Percentiles rank a stretch among this genome's conserved stretches.
Evolutionary conservation across 1,284 basidiomycete genomes (phyloP).

Genomic region (Xerocomus amazonicus): DNA sequence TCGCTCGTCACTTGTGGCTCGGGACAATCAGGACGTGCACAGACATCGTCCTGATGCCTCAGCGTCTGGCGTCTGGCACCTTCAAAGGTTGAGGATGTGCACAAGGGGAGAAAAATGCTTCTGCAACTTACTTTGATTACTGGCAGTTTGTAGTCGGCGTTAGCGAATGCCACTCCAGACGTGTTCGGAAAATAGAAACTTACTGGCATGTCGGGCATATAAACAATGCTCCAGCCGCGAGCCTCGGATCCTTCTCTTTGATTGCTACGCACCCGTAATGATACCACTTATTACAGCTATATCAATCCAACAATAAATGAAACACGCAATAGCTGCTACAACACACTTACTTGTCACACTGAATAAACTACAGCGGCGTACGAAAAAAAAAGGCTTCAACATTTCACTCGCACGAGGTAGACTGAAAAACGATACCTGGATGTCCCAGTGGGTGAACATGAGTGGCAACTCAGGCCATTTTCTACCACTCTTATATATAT

Average conservation of each 20-base stretch:
- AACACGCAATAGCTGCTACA: neutral
- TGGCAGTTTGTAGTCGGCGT: conserved; percentile 6
- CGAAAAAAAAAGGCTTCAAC: neutral
- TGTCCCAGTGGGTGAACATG: conserved; percentile 19
- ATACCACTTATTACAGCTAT: conserved; percentile 36
- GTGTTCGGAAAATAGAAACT: conserved; percentile 1
- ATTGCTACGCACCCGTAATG: conserved; percentile 36
- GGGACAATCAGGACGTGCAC: conserved; percentile 28
- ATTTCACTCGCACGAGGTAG: neutral
- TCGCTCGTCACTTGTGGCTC: conserved; percentile 2
- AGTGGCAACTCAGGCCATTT: conserved; percentile 19
- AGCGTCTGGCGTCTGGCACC: conserved; percentile 12
- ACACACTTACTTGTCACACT: conserved; percentile 30
- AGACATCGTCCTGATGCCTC: conserved; percentile 9
- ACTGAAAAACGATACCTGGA: conserved; percentile 19
- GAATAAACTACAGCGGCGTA: conserved; percentile 24
- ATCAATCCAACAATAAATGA: neutral
- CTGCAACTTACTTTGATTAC: conserved; percentile 14
- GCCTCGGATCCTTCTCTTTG: conserved; percentile 23
- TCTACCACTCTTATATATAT: neutral
- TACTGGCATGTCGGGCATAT: conserved; percentile 32
- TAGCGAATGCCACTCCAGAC: neutral
- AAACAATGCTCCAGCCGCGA: conserved; percentile 22
- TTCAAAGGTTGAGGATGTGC: neutral
- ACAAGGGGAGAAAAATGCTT: neutral